These are phyloP conservation scores for Fonsecaea pedrosoi DNA, from an alignment of 2,329 filamentous ascomycete species.

Conservation along the genomic window DNA sequence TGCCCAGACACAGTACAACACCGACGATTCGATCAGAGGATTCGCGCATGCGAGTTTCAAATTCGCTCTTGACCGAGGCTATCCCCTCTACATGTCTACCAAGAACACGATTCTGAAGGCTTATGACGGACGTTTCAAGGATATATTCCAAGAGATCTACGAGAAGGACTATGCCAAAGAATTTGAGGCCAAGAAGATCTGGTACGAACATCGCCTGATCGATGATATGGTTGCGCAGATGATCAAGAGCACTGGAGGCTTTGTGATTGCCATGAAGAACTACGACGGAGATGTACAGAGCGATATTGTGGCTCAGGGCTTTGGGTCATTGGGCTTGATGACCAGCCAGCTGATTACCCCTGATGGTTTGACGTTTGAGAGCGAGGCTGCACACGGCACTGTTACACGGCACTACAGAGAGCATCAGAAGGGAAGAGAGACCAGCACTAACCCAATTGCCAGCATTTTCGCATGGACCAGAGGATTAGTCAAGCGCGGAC, in stretches of 20 bases:
- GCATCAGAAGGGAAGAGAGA: constrained; percentile 97
- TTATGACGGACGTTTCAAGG: constrained; percentile 98
- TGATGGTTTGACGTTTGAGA: constrained; percentile 95
- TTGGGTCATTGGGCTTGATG: constrained; percentile 97
- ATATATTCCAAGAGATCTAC: constrained; percentile 98
- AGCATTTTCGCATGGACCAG: constrained; percentile 99
- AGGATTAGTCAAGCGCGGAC: constrained; percentile 88
- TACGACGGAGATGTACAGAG: constrained; percentile 99
- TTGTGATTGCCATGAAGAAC: constrained; percentile 99
- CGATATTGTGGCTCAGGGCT: constrained; percentile 97
- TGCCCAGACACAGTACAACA: constrained; percentile 97
- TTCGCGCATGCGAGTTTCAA: constrained; percentile 98
- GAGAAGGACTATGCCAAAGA: constrained; percentile 83
- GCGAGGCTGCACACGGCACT: constrained; percentile 96
- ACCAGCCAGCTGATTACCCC: constrained; percentile 97
- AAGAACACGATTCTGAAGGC: constrained; percentile 99
- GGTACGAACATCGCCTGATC: constrained; percentile 99
- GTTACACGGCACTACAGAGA: constrained; percentile 98
- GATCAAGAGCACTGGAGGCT: constrained; percentile 97
- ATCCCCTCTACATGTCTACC: constrained; percentile 99
- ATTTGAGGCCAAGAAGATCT: constrained; percentile 91
- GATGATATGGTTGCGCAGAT: constrained; percentile 99
- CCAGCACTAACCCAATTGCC: constrained; percentile 97
- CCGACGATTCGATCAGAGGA: constrained; percentile 89
- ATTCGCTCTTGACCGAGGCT: constrained; percentile 82